Evolutionary conservation across 306 rosid species (phyloP), one percentile per base, ranked within the genome.

Genomic region (Medicago ruthenica): DNA sequence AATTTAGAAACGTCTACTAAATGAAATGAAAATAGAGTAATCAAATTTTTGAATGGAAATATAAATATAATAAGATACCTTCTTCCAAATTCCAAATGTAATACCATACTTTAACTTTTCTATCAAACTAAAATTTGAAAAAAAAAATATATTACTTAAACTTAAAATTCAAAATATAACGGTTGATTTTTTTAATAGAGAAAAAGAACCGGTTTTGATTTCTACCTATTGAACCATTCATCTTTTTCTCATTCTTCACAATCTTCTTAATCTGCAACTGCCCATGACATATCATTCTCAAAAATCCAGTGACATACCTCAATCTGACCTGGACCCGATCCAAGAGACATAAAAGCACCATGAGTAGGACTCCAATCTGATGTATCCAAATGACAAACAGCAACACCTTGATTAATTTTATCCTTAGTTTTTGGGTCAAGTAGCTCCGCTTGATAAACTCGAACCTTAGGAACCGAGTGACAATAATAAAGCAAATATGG

Each of bases 301-400:
- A 96, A 96, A 69, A 96, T 96, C 99, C 99, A 96, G 13, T 96
- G 99, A 58, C 99, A 96, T 0, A 96, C 98, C 73, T 96, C 99
- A 2, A 96, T 89, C 79, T 84, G 89, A 53, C 99, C 99, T 50
- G 99, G 99, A 7, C 78, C 81, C 42, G 96, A 90, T 0, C 97
- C 98, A 63, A 96, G 81, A 1, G 99, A 83, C 14, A 89, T 45
- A 22, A 96, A 92, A 0, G 99, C 91, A 2, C 99, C 99, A 7
- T 96, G 99, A 3, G 84, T 77, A 0, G 92, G 90, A 80, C 97
- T 96, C 99, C 99, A 96, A 2, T 90, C 79, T 0, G 96, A 84
- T 12, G 99, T 96, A 66, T 96, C 99, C 77, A 96, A 24, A 79
- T 96, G 99, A 75, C 99, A 96, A 58, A 96, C 85, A 39, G 98